Evolutionary conservation across 345 rosid genomes (phyloP), one percentile per base, ranked within the genome.

Genomic region (Rhizophora apiculata): DNA sequence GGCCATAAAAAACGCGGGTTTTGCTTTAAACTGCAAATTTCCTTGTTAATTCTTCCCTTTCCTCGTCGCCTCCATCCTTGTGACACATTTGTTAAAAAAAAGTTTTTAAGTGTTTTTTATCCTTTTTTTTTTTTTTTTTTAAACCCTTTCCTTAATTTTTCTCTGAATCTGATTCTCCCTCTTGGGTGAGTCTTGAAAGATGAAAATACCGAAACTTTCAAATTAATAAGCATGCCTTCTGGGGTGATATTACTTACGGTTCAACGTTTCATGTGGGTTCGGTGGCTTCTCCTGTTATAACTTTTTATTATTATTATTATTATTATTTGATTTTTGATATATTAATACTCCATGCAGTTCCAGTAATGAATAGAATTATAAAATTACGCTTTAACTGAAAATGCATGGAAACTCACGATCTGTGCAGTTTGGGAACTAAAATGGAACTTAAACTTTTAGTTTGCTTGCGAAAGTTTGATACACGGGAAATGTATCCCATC

Each of bases 1-100:
- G 57, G 39, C 27, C 72, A 68, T 68, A 30, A 63, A 68, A 74
- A 16, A 61, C 58, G 52, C 4, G 10, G 32, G 1, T 24, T 32
- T 62, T 62, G 67, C 68, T 57, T 62, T 68, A 63, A 46, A 56
- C 77, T 27, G 21, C 77, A 67, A 61, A 24, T 66, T 62, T 31
- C 24, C 30, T 29, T 1, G 24, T 72, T 21, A 39, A n/a, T 53
- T 39, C 62, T 0, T 53, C 65, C 67, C 65, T 67, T 66, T 73
- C 61, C 71, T 67, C 67, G 26, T 52, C 68, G 19, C 72, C 62
- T 51, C 60, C 27, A 7, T 8, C 60, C 24, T 49, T 53, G 59
- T n/a, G 10, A 26, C 55, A 62, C 43, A 60, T 67, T 67, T 67
- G 43, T 67, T 58, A 67, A 74, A 68, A 62, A 54, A 62, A 54